Conservation (phyloP, 2,329 filamentous ascomycete species). For the Plenodomus tracheiphilus region DNA sequence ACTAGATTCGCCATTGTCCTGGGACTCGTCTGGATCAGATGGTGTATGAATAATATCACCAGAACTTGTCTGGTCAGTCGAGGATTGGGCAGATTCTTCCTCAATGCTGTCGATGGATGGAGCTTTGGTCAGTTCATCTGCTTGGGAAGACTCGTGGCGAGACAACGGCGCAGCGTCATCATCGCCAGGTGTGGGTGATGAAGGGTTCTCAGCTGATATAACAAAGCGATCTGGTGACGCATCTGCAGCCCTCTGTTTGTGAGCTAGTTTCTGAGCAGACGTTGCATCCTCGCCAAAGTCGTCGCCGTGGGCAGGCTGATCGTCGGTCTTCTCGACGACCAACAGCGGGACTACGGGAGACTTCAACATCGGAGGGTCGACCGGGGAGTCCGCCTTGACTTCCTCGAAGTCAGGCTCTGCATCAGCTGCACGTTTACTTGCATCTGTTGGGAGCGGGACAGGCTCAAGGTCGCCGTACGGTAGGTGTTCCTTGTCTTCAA, state of each 20-base stretch:
- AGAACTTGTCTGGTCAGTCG: conserved; percentile 25
- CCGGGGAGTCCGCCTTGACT: conserved; percentile 15
- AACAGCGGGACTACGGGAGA: conserved; percentile 26
- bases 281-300: conserved; percentile 42
- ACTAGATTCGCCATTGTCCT: conserved; percentile 13
- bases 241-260: conserved; percentile 37
- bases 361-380: conserved; percentile 10
- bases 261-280: conserved; percentile 38
- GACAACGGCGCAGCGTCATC: conserved; percentile 38
- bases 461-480: conserved; percentile 19
- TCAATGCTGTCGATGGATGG: conserved; percentile 18
- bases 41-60: conserved; percentile 21
- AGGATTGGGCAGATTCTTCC: conserved; percentile 20
- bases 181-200: conserved; percentile 10
- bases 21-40: conserved; percentile 14
- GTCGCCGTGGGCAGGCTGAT: conserved; percentile 39
- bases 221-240: conserved; percentile 40
- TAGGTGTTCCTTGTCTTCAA: conserved; percentile 16
- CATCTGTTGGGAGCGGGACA: conserved; percentile 13
- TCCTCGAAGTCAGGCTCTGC: conserved; percentile 24
- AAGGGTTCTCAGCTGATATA: conserved; percentile 22
- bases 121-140: conserved; percentile 6
- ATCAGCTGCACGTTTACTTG: conserved; percentile 25
- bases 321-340: conserved; percentile 43
- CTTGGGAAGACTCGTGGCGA: conserved; percentile 33